phyloP scores from a whole-genome alignment of 768 basidiomycete genomes.

The Rhodotorula babjevae region DNA sequence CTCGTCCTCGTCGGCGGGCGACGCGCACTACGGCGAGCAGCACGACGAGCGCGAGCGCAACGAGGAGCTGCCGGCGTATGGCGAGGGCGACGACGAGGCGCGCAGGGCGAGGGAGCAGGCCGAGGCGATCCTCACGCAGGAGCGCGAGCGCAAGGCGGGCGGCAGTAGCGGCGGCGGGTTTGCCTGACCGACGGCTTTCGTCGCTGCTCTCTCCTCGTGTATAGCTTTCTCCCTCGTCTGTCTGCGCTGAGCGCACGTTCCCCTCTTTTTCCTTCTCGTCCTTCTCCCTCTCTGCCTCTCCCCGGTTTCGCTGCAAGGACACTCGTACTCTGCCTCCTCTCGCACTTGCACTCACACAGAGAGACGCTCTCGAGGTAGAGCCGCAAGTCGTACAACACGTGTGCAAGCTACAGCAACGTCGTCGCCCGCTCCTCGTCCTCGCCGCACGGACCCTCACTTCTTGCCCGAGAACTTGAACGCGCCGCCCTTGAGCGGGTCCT shows the following conservation, averaged over 20 bases:
- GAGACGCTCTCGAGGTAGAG: too few species aligned
- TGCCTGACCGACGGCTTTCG: background rate
- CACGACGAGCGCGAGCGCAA: background rate
- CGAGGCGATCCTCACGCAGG: conserved; percentile 24
- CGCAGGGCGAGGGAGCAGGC: conserved; percentile 16
- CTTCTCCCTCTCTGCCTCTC: too few species aligned
- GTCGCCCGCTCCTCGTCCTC: background rate
- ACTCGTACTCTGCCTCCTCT: too few species aligned
- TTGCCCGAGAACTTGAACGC: conserved; percentile 31
- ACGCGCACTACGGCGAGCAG: background rate
- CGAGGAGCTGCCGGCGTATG: conserved; percentile 25
- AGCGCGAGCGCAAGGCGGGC: conserved; percentile 22
- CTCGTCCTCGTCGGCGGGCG: background rate
- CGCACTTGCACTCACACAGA: too few species aligned
- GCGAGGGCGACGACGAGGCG: conserved; percentile 18
- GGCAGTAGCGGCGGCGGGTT: background rate
- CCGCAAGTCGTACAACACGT: background rate
- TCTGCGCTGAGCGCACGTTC: too few species aligned
- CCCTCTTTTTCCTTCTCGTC: too few species aligned
- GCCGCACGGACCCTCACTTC: background rate
- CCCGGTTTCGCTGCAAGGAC: too few species aligned
- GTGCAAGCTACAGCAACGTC: too few species aligned
- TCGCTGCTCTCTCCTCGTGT: too few species aligned
- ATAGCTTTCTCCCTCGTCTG: too few species aligned
- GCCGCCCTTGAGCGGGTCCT: conserved; percentile 37